Percentiles rank a stretch among this genome's conserved stretches.
phyloP scores from a whole-genome alignment of 2,329 filamentous ascomycete genomes.

The Ceratocystis albifundus region DNA sequence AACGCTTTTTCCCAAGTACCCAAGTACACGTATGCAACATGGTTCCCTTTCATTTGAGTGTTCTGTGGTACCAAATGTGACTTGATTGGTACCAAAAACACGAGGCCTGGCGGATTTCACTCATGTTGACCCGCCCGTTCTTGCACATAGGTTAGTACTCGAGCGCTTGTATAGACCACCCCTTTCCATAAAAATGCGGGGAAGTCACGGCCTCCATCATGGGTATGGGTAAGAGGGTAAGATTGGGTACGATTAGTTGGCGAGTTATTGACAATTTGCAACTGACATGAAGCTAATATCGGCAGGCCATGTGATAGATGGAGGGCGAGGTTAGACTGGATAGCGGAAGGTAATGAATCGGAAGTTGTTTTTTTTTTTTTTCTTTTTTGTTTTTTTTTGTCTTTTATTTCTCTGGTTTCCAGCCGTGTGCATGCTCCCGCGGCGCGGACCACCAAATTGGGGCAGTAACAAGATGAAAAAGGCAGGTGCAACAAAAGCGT shows the following conservation, averaged over 20 bases:
- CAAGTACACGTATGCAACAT: conserved; percentile 1
- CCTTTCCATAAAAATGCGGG: conserved; percentile 2
- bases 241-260: neutral
- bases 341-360: neutral
- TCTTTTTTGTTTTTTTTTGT: neutral
- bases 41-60: neutral
- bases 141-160: conserved; percentile 2
- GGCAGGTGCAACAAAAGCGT: neutral
- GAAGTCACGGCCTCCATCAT: neutral
- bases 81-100: neutral
- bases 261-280: neutral
- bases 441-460: neutral
- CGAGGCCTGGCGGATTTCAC: neutral
- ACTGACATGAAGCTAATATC: neutral
- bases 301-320: neutral
- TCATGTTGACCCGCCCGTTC: neutral
- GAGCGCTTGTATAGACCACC: neutral
- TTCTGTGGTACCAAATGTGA: neutral
- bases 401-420: neutral
- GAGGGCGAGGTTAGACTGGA: neutral
- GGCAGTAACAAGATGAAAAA: neutral
- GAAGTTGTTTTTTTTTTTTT: neutral
- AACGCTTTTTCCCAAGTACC: neutral
- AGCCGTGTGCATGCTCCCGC: neutral
- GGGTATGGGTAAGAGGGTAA: neutral